Evolutionary conservation across 495 filamentous ascomycete species (phyloP), one percentile per base, ranked within the genome.

Genomic region (Tetracladium marchalianum): DNA sequence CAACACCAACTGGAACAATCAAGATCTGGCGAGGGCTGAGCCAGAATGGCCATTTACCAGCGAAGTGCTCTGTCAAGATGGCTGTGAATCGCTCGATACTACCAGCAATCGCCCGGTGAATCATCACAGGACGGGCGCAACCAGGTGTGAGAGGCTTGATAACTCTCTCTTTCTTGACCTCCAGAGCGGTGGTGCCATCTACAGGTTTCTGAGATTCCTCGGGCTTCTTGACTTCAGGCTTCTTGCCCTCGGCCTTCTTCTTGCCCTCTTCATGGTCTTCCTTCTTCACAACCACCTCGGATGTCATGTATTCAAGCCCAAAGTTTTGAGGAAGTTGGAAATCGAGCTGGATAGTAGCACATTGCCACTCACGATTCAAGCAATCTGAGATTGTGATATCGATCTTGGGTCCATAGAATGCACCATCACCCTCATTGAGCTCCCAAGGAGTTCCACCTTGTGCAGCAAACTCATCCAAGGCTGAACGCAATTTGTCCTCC

Each of bases 31-130:
- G 81, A 19, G 92, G 92, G 52, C 81, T 90, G 47, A 98, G 66
- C 92, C 92, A 98, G 75, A 96, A 95, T 0, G 92, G 92, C 90
- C 90, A 97, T 67, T 95, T 95, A 52, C 92, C 92, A 35, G 72
- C 92, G 59, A 95, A 98, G 62, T 97, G 92, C 68, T 98, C 92
- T 18, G 73, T 88, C 46, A 96, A 67, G 52, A 98, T 94, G 44
- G 83, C 92, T 48, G 93, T 82, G 69, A 98, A 95, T 37, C 92
- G 84, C 69, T 98, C 92, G 56, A 96, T 86, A 52, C 80, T 86
- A 44, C 92, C 92, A 42, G 87, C 82, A 61, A 98, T 92, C 39
- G 92, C 92, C 49, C 92, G 85, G 65, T 97, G 92, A 50, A 98
- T 92, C 73, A 97, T 93, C 54, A 98, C 92, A 2, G 92, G 92